A percentile compares a stretch with the other conserved stretches of the same genome.
These are phyloP conservation scores for Trichaptum fuscoviolaceum DNA, from an alignment of 768 basidiomycete genomes.

Conservation along the genomic window DNA sequence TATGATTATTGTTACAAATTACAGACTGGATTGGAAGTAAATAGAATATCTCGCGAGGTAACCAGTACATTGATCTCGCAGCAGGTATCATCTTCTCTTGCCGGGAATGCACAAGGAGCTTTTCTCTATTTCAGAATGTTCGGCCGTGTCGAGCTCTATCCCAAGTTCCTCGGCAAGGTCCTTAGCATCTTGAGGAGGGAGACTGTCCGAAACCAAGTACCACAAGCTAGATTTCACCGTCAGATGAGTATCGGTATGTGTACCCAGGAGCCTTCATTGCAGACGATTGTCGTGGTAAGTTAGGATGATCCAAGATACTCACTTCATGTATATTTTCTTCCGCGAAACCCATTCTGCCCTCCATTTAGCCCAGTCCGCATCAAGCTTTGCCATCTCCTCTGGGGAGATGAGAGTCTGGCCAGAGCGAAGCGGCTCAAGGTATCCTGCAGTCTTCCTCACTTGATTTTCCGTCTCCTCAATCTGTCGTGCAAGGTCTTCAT, in stretches of 20 bases:
- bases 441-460: slow-evolving; percentile 43
- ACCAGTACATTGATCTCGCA: background rate
- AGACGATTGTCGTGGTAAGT: slow-evolving; percentile 5
- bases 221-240: slow-evolving; percentile 52
- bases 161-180: slow-evolving; percentile 76
- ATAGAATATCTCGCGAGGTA: background rate
- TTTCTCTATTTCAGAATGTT: slow-evolving; percentile 62
- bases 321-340: slow-evolving; percentile 73
- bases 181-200: slow-evolving; percentile 59
- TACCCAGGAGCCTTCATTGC: background rate
- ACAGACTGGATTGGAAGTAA: background rate
- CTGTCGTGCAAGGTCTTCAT: slow-evolving; percentile 54
- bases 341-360: slow-evolving; percentile 74
- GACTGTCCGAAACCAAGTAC: slow-evolving; percentile 60
- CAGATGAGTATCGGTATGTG: background rate
- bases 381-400: slow-evolving; percentile 63
- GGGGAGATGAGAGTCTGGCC: slow-evolving; percentile 65
- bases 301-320: slow-evolving; percentile 24
- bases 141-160: slow-evolving; percentile 69
- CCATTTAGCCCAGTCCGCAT: slow-evolving; percentile 77
- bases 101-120: slow-evolving; percentile 44
- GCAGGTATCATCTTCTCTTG: background rate
- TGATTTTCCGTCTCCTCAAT: slow-evolving; percentile 45
- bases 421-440: slow-evolving; percentile 60
- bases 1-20: background rate